A percentile compares a stretch with the other conserved stretches of the same genome.
Evolutionary conservation across 1,139 yeast genomes (phyloP).

Genomic region (Taphrina wiesneri): DNA sequence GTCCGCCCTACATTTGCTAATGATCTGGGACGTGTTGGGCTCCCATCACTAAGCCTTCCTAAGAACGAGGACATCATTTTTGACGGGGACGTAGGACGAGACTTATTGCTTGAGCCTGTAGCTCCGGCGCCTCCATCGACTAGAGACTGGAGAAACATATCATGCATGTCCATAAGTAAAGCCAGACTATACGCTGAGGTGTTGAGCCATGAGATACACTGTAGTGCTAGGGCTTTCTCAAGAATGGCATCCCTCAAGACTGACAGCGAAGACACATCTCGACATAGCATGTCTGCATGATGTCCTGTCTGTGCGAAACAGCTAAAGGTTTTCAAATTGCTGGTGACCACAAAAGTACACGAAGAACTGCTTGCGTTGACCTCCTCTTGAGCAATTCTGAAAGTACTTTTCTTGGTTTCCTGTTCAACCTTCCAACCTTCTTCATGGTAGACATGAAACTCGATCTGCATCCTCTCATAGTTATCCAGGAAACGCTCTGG

Average conservation of each 20-base stretch:
- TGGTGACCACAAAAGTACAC: neutral
- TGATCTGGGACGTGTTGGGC: constrained; percentile 3
- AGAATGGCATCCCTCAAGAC: constrained; percentile 2
- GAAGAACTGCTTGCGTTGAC: neutral
- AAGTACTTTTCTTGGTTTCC: neutral
- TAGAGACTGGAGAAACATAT: neutral
- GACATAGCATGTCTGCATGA: neutral
- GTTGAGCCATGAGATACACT: constrained; percentile 12
- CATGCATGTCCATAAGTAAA: neutral
- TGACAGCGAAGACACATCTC: constrained; percentile 2
- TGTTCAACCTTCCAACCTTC: constrained; percentile 6
- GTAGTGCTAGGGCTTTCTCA: neutral
- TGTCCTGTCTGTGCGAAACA: neutral
- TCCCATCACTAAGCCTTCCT: constrained; percentile 14
- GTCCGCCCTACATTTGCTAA: neutral
- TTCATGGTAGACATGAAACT: constrained; percentile 1
- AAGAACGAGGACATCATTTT: constrained; percentile 24
- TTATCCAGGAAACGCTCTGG: neutral
- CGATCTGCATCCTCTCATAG: neutral
- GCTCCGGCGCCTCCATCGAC: neutral
- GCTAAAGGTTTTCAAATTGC: neutral
- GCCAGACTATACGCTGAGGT: neutral
- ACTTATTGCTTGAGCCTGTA: neutral
- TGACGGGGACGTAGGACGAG: constrained; percentile 24
- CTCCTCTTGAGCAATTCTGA: neutral